These are phyloP conservation scores for Nissolia schottii DNA, from an alignment of 306 rosid genomes.

Conservation along the genomic window DNA sequence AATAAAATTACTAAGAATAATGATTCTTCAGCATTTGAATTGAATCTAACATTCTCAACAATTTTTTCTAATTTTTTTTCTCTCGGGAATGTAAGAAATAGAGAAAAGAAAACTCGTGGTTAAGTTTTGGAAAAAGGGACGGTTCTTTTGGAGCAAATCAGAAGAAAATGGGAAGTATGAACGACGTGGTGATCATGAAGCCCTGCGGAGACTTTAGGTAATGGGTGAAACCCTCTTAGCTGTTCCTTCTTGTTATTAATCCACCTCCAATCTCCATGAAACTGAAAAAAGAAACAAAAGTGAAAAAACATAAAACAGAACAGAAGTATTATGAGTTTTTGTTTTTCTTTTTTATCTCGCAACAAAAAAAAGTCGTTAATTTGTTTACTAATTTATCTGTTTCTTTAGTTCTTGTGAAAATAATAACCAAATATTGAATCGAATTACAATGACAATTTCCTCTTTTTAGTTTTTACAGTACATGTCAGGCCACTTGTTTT, in stretches of 20 bases:
- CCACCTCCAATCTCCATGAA: conserved; percentile 38
- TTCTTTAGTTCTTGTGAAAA: background rate
- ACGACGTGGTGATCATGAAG: conserved; percentile 2
- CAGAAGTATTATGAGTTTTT: background rate
- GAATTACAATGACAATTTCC: background rate
- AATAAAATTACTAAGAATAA: background rate
- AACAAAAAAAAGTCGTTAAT: background rate
- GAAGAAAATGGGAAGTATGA: background rate
- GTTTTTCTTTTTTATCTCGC: background rate
- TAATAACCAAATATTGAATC: background rate
- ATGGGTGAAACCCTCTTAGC: conserved; percentile 8
- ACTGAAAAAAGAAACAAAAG: conserved; percentile 5
- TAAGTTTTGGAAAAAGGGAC: background rate
- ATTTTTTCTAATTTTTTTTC: background rate
- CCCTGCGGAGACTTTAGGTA: background rate
- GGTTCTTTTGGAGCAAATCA: background rate
- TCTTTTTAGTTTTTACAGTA: background rate
- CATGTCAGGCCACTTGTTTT: background rate
- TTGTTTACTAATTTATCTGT: background rate
- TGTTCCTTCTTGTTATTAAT: conserved; percentile 14
- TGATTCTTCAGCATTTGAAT: background rate
- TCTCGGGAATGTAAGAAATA: background rate
- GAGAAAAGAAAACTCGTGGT: background rate
- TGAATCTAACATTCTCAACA: background rate
- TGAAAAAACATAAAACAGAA: background rate